phyloP scores from a whole-genome alignment of 768 basidiomycete genomes.

The Tricholoma furcatifolium region DNA sequence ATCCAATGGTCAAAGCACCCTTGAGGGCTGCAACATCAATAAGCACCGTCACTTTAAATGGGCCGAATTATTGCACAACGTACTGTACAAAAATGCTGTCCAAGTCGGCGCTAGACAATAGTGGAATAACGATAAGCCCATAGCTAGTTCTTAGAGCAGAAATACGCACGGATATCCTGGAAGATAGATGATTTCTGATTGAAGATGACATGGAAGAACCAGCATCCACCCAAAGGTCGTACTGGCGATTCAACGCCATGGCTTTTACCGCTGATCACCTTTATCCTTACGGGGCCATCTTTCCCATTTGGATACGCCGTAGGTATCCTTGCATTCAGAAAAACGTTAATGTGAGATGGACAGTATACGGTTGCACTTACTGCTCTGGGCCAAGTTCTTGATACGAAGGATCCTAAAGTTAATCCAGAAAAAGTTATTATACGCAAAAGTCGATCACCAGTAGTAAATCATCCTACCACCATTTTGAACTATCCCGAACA shows the following conservation, averaged over 20 bases:
- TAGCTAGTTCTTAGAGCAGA: background rate
- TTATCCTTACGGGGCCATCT: constrained; percentile 68
- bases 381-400: constrained; percentile 72
- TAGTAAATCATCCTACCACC: constrained; percentile 39
- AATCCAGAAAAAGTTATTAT: background rate
- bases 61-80: constrained; percentile 20
- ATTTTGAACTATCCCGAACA: constrained; percentile 64
- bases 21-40: constrained; percentile 48
- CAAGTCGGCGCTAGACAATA: constrained; percentile 64
- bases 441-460: background rate
- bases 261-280: constrained; percentile 87
- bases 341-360: background rate
- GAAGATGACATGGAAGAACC: constrained; percentile 85
- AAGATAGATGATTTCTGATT: constrained; percentile 63
- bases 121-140: background rate
- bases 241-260: constrained; percentile 88
- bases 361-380: constrained; percentile 32
- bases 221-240: constrained; percentile 87
- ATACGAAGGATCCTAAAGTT: constrained; percentile 66
- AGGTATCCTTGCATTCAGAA: constrained; percentile 50
- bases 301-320: constrained; percentile 69
- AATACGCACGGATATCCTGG: constrained; percentile 73
- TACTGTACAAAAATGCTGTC: constrained; percentile 88
- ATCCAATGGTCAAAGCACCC: constrained; percentile 64
- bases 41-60: background rate